A percentile compares a stretch with the other conserved stretches of the same genome.
Evolutionary conservation across 345 rosid genomes (phyloP).

Genomic region (Citrus trifoliata): DNA sequence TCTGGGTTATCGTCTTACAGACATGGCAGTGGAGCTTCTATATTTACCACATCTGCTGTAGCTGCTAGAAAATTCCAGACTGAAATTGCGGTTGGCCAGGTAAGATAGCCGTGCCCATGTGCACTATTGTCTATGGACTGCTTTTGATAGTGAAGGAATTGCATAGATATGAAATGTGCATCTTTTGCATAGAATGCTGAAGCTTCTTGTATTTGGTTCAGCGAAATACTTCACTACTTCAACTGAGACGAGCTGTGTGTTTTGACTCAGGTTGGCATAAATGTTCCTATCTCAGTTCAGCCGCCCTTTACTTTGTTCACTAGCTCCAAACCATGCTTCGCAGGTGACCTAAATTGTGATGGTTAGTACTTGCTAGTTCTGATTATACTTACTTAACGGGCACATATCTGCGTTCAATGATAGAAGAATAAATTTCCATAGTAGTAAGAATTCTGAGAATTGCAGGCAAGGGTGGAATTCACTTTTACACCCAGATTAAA

Average conservation of each 20-base stretch:
- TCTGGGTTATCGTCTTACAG: constrained; percentile 30
- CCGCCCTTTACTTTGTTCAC: constrained; percentile 93
- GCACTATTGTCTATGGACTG: not conserved
- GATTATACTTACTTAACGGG: not conserved
- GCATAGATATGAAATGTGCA: not conserved
- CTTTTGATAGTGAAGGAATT: not conserved
- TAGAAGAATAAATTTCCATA: not conserved
- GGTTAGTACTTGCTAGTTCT: constrained; percentile 38
- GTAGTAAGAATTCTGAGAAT: constrained; percentile 2
- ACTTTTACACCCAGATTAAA: constrained; percentile 88
- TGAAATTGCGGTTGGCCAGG: constrained; percentile 97
- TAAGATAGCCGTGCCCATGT: constrained; percentile 13
- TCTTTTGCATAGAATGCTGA: not conserved
- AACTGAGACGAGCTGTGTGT: no score
- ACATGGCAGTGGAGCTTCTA: constrained; percentile 91
- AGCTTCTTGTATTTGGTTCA: not conserved
- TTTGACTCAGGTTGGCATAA: constrained; percentile 74
- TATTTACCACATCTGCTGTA: constrained; percentile 86
- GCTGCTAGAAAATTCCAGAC: constrained; percentile 93
- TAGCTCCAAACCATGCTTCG: constrained; percentile 87
- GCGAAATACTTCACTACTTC: not conserved
- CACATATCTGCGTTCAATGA: not conserved
- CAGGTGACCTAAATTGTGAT: constrained; percentile 89
- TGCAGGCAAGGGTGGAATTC: constrained; percentile 94
- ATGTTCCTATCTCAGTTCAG: constrained; percentile 96